Evolutionary conservation across 2,329 filamentous ascomycete genomes (phyloP).

Genomic region (Neoascochyta sp.): DNA sequence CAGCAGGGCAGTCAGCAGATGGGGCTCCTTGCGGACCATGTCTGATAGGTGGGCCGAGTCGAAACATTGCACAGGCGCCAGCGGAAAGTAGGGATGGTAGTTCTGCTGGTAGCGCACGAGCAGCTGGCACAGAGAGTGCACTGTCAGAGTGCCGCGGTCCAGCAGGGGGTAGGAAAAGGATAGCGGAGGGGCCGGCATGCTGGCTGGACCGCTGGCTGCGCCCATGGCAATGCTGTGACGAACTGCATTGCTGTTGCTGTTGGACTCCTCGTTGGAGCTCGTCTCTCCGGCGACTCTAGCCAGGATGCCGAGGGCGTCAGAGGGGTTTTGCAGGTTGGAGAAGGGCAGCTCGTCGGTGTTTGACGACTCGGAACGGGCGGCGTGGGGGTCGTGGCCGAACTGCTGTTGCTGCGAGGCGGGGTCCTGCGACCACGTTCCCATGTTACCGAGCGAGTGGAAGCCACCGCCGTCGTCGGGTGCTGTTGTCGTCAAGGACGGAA

Average conservation of each 20-base stretch:
- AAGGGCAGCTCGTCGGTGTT: constrained; percentile 36
- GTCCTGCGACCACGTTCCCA: constrained; percentile 36
- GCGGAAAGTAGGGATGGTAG: constrained; percentile 67
- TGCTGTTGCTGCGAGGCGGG: constrained; percentile 16
- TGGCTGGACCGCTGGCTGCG: constrained; percentile 11
- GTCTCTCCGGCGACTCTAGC: constrained; percentile 44
- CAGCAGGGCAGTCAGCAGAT: constrained; percentile 66
- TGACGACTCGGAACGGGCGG: constrained; percentile 27
- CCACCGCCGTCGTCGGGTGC: constrained; percentile 34
- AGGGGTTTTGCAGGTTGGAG: constrained; percentile 48
- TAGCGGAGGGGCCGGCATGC: constrained; percentile 24
- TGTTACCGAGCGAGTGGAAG: constrained; percentile 37
- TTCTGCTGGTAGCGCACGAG: constrained; percentile 59
- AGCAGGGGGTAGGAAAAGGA: constrained; percentile 45
- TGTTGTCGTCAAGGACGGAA: constrained; percentile 24
- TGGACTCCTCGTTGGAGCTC: constrained; percentile 27
- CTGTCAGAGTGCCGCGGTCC: constrained; percentile 40
- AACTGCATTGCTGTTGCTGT: constrained; percentile 7
- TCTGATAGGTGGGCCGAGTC: constrained; percentile 52
- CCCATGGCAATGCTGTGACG: constrained; percentile 4
- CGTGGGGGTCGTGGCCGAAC: constrained; percentile 18
- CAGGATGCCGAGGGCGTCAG: constrained; percentile 48
- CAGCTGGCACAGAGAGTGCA: constrained; percentile 51
- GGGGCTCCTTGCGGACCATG: constrained; percentile 59
- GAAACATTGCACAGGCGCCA: constrained; percentile 61